Conservation (phyloP, 2,329 filamentous ascomycete genomes). For the Sporothrix pallida region DNA sequence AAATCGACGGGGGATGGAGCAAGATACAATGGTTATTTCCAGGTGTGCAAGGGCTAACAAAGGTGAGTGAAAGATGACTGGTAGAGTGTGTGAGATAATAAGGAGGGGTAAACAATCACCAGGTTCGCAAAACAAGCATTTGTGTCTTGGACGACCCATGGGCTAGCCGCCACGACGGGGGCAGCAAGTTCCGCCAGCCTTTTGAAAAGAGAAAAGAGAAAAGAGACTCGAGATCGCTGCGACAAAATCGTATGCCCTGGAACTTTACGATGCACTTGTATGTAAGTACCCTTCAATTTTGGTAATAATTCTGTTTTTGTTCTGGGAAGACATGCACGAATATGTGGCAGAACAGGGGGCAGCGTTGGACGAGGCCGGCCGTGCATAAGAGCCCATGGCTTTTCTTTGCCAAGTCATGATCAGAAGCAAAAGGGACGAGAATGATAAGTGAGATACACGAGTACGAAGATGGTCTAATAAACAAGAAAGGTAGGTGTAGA, state of each 20-base stretch:
- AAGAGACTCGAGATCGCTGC: neutral
- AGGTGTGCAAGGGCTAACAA: neutral
- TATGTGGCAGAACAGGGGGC: neutral
- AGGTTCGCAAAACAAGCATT: constrained; percentile 12
- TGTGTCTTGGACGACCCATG: constrained; percentile 21
- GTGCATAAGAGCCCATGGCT: neutral
- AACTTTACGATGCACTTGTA: no score
- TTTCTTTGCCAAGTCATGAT: constrained; percentile 3
- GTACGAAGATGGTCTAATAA: neutral
- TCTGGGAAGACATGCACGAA: neutral
- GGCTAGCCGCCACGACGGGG: constrained; percentile 6
- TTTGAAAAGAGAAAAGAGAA: no score
- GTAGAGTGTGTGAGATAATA: neutral
- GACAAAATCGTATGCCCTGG: neutral
- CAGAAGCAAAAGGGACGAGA: constrained; percentile 14
- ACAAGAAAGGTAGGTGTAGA: neutral
- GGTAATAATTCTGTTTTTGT: no score
- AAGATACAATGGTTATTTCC: neutral
- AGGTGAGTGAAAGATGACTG: neutral
- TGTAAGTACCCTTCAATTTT: no score
- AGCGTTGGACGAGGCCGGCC: neutral
- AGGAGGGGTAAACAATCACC: constrained; percentile 23
- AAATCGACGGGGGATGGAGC: neutral
- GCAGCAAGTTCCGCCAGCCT: neutral
- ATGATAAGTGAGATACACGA: neutral